Evolutionary conservation across 208 protist species (phyloP).

Genomic region (Wallacemonas rigidus): DNA sequence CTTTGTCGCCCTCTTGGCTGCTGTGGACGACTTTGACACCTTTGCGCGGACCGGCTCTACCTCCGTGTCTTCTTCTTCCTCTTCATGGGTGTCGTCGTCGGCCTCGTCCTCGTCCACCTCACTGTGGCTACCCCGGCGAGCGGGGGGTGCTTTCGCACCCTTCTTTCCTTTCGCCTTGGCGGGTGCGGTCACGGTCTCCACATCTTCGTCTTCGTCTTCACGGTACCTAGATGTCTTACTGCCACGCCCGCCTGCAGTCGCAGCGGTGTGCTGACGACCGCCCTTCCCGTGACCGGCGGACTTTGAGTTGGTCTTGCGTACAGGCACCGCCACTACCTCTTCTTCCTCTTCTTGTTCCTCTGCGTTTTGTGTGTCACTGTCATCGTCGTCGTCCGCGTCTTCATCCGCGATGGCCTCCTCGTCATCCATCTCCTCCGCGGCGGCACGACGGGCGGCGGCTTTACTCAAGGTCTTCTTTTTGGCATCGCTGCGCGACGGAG

Average conservation of each 20-base stretch:
- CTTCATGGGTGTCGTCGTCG: slow-evolving; percentile 20
- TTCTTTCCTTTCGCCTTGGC: slow-evolving; percentile 1
- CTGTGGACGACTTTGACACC: not conserved
- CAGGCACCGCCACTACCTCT: not conserved
- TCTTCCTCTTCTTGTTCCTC: slow-evolving; percentile 21
- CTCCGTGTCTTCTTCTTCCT: slow-evolving; percentile 17
- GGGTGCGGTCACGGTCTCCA: slow-evolving; percentile 22
- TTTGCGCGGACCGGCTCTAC: slow-evolving; percentile 15
- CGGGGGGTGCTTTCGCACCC: not conserved
- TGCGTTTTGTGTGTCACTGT: slow-evolving; percentile 16
- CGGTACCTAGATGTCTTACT: not conserved
- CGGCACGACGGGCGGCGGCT: not conserved
- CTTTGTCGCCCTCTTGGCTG: not conserved
- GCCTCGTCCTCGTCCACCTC: slow-evolving; percentile 24
- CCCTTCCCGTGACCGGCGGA: not conserved
- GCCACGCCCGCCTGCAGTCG: not conserved
- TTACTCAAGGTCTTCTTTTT: slow-evolving; percentile 8
- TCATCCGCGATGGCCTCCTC: slow-evolving; percentile 29
- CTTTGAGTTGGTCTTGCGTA: not conserved
- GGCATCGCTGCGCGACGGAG: not conserved
- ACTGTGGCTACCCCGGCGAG: slow-evolving; percentile 2
- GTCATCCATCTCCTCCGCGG: not conserved
- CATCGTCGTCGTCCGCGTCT: slow-evolving; percentile 10
- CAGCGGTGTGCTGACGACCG: not conserved
- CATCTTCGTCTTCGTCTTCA: slow-evolving; percentile 22